A percentile compares a stretch with the other conserved stretches of the same genome.
Conservation (phyloP, 371 early-diverging fungal genomes). For the Synchytrium microbalum region DNA sequence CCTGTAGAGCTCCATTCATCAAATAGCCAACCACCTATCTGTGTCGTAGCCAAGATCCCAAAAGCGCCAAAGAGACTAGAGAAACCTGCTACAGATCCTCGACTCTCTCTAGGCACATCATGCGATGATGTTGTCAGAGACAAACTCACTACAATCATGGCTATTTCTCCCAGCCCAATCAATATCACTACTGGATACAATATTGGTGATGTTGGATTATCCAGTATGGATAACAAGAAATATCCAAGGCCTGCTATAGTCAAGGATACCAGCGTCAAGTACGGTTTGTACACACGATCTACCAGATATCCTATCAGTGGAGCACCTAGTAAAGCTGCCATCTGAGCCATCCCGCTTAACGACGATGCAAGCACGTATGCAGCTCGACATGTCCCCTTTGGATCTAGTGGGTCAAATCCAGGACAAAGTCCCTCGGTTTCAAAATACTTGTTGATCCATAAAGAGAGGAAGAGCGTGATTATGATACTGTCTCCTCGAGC, state of each 20-base stretch:
- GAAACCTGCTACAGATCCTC: slow-evolving; percentile 63
- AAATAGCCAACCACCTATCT: slow-evolving; percentile 53
- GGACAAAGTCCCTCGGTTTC: slow-evolving; percentile 6
- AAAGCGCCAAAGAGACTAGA: slow-evolving; percentile 61
- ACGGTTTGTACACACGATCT: slow-evolving; percentile 36
- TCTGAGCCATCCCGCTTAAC: slow-evolving; percentile 61
- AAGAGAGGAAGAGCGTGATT: slow-evolving; percentile 61
- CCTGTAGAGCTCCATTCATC: slow-evolving; percentile 53
- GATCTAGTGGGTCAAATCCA: slow-evolving; percentile 9
- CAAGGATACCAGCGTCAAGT: slow-evolving; percentile 45
- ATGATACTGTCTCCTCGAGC: slow-evolving; percentile 72
- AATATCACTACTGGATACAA: slow-evolving; percentile 47
- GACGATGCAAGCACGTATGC: slow-evolving; percentile 49
- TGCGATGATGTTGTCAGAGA: slow-evolving; percentile 48
- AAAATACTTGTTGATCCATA: slow-evolving; percentile 51
- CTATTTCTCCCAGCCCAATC: slow-evolving; percentile 65
- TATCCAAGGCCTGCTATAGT: slow-evolving; percentile 51
- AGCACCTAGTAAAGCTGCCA: slow-evolving; percentile 58
- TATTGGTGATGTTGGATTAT: slow-evolving; percentile 44
- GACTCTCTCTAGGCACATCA: slow-evolving; percentile 37
- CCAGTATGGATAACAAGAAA: slow-evolving; percentile 47
- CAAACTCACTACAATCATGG: slow-evolving; percentile 65
- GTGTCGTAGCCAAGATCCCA: slow-evolving; percentile 50
- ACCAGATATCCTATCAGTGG: slow-evolving; percentile 35
- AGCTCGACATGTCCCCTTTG: slow-evolving; percentile 25